Evolutionary conservation across 2,329 filamentous ascomycete species (phyloP), one percentile per base, ranked within the genome.

Genomic region (Hirsutella minnesotensis): DNA sequence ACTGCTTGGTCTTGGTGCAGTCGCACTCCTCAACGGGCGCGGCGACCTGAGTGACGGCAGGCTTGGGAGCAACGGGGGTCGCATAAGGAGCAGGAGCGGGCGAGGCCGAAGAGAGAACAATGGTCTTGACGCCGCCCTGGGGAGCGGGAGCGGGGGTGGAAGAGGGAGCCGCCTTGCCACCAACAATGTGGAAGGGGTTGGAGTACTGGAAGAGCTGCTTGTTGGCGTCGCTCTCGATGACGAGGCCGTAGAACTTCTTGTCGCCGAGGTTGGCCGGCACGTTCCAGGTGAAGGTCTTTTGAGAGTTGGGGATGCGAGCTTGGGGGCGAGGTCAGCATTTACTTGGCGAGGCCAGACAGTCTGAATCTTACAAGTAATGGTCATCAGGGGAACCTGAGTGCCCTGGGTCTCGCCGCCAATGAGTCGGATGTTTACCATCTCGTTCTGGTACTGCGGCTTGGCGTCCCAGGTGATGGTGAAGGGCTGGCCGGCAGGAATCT

Each of bases 161-260:
- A 12, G 24, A 7, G 24, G 24, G 24, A 27, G 12, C 24, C 24
- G 24, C 24, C 7, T 27, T 27, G 31, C 31, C 31, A 16, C 33
- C 33, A 18, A 35, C 15, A 54, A 78, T 76, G 54, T 64, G 52
- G 67, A 82, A 82, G 52, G 75, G 75, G 65, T 70, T 71, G 44
- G 74, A 77, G 39, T 35, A 41, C 20, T 41, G 39, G 27, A 41
- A 24, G 20, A 16, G 8, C 16, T 19, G 15, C 33, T 16, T 18
- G 33, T 35, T 19, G 8, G 12, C n/a, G 12, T 8, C 12, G n/a
- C 7, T 9, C 15, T 16, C 16, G 5, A 35, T 35, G 4, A 16
- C 16, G 12, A 35, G n/a, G 33, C 33, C 33, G 33, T 35, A 35
- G n/a, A 16, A 35, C 4, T n/a, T n/a, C 7, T 9, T 16, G 15